Percentiles rank a stretch among this genome's conserved stretches.
These are phyloP conservation scores for Solanum aculeatissimum DNA, from an alignment of 305 asterid species.

Conservation along the genomic window DNA sequence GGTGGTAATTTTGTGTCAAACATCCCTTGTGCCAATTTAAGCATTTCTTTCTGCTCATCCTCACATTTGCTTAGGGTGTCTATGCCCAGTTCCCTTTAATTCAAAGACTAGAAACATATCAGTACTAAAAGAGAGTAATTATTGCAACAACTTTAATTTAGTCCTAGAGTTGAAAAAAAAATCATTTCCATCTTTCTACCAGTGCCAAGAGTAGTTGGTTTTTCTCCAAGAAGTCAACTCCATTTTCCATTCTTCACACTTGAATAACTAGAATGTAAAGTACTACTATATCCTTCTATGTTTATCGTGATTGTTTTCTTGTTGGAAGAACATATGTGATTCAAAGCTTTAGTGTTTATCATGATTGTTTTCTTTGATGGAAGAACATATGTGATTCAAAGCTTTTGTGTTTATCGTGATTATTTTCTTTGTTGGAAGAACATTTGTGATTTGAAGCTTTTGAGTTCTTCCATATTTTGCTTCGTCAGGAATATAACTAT, in stretches of 20 bases:
- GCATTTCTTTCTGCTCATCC: slow-evolving; percentile 67
- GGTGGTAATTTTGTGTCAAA: slow-evolving; percentile 93
- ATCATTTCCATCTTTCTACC: not conserved
- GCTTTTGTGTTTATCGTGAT: not conserved
- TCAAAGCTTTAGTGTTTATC: not conserved
- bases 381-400: not conserved
- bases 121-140: not conserved
- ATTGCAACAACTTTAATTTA: not conserved
- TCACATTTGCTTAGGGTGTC: slow-evolving; percentile 51
- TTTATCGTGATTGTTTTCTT: not conserved
- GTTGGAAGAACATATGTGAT: not conserved
- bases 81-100: slow-evolving; percentile 78
- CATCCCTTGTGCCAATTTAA: slow-evolving; percentile 72
- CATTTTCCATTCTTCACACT: not conserved
- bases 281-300: not conserved
- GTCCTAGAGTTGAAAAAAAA: not conserved
- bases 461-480: not conserved
- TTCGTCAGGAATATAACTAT: not conserved
- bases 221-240: not conserved
- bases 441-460: not conserved
- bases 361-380: not conserved
- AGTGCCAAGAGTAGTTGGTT: not conserved
- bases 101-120: not conserved
- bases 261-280: not conserved
- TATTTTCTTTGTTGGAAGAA: not conserved